Percentiles rank a stretch among this genome's conserved stretches.
These are phyloP conservation scores for Agaricus blazei DNA, from an alignment of 768 basidiomycete species.

Conservation along the genomic window DNA sequence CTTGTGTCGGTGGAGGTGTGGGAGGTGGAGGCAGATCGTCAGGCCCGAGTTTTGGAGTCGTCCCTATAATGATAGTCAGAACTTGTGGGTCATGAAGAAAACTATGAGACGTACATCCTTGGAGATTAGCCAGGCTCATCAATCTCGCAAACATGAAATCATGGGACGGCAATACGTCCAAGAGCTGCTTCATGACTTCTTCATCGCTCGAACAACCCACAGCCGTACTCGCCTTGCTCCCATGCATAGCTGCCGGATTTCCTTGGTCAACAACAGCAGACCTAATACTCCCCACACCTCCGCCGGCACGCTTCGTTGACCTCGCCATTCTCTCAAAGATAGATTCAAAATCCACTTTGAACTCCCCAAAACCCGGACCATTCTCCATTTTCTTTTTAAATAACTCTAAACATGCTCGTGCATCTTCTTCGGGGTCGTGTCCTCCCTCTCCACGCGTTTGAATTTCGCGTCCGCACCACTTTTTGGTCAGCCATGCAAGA, in stretches of 20 bases:
- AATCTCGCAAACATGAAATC: constrained; percentile 84
- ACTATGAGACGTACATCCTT: constrained; percentile 63
- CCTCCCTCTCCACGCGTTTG: constrained; percentile 81
- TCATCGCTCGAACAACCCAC: constrained; percentile 73
- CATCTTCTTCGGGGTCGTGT: constrained; percentile 95
- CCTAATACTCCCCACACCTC: constrained; percentile 36
- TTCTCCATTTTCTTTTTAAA: constrained; percentile 75
- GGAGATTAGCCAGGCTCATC: constrained; percentile 70
- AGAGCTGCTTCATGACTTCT: constrained; percentile 69
- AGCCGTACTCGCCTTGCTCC: constrained; percentile 73
- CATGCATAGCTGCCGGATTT: constrained; percentile 80
- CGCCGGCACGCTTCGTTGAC: constrained; percentile 29
- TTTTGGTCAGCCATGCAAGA: constrained; percentile 94
- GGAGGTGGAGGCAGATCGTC: constrained; percentile 25
- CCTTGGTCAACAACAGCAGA: constrained; percentile 83
- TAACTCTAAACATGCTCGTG: constrained; percentile 81
- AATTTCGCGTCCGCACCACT: constrained; percentile 89
- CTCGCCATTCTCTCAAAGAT: constrained; percentile 84
- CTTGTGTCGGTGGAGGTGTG: constrained; percentile 17
- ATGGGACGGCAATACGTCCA: constrained; percentile 56
- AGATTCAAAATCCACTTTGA: constrained; percentile 77
- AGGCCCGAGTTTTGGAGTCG: constrained; percentile 46
- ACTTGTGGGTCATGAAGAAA: background rate
- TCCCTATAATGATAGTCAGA: constrained; percentile 37
- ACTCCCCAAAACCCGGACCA: constrained; percentile 82